phyloP scores from a whole-genome alignment of 192 early-diverging fungal genomes.

The Entomortierella beljakovae region DNA sequence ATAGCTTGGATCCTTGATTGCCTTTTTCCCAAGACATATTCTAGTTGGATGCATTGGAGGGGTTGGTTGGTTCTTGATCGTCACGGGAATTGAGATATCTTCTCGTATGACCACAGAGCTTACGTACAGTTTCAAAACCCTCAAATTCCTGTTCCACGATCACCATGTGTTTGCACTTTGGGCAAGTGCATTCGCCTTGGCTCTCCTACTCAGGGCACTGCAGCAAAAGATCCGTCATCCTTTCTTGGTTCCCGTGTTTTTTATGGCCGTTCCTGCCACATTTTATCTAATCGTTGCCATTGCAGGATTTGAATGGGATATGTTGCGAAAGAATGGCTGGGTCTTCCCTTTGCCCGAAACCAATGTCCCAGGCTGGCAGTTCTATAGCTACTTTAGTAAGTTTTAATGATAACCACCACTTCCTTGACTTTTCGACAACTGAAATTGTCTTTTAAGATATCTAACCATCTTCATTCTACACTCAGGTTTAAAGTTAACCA shows the following conservation, averaged over 20 bases:
- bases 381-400: conserved; percentile 83
- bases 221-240: conserved; percentile 77
- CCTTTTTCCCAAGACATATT: conserved; percentile 92
- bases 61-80: conserved; percentile 93
- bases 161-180: conserved; percentile 80
- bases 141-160: conserved; percentile 74
- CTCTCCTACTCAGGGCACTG: conserved; percentile 78
- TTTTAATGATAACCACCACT: neutral
- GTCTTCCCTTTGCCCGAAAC: conserved; percentile 83
- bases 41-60: conserved; percentile 96
- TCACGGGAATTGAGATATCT: conserved; percentile 91
- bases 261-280: conserved; percentile 79
- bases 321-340: conserved; percentile 82
- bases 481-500: conserved; percentile 71
- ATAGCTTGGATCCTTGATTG: conserved; percentile 79
- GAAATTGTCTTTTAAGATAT: too few species aligned
- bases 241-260: conserved; percentile 92
- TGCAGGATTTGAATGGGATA: conserved; percentile 69
- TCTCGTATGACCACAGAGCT: conserved; percentile 47
- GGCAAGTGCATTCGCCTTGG: conserved; percentile 75
- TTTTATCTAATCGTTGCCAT: conserved; percentile 79
- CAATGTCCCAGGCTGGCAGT: conserved; percentile 86
- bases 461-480: too few species aligned
- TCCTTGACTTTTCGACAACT: neutral
- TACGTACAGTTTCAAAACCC: conserved; percentile 65